Evolutionary conservation across 1,284 basidiomycete genomes (phyloP).

Genomic region (Ustilago xerochloae): DNA sequence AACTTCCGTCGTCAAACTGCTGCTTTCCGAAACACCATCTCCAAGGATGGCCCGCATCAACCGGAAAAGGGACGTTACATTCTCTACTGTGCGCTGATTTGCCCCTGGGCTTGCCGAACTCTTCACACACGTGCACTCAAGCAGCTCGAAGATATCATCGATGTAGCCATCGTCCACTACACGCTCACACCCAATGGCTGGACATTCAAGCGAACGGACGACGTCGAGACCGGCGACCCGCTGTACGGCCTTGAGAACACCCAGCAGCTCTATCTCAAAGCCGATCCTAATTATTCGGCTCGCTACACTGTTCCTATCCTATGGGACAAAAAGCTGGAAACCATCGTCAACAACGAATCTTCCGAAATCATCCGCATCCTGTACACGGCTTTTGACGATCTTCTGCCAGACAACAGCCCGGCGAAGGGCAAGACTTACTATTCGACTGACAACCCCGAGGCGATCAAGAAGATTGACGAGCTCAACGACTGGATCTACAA

Average conservation of each 20-base stretch:
- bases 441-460: slow-evolving; percentile 70
- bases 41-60: slow-evolving; percentile 75
- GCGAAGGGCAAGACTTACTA: slow-evolving; percentile 71
- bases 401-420: slow-evolving; percentile 33
- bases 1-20: slow-evolving; percentile 81
- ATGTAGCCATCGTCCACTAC: slow-evolving; percentile 76
- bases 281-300: slow-evolving; percentile 71
- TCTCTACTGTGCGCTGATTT: slow-evolving; percentile 51
- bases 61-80: slow-evolving; percentile 79
- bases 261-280: slow-evolving; percentile 77
- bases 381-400: slow-evolving; percentile 72
- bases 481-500: slow-evolving; percentile 81
- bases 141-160: slow-evolving; percentile 80
- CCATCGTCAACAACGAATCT: slow-evolving; percentile 81
- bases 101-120: slow-evolving; percentile 88
- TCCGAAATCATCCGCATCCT: slow-evolving; percentile 81
- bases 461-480: slow-evolving; percentile 75
- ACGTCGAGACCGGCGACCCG: slow-evolving; percentile 38
- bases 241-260: slow-evolving; percentile 67
- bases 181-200: slow-evolving; percentile 85
- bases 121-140: slow-evolving; percentile 89
- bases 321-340: slow-evolving; percentile 88
- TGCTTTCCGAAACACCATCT: slow-evolving; percentile 78
- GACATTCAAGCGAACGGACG: slow-evolving; percentile 74
- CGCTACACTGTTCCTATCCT: slow-evolving; percentile 74